Base-by-base conservation (phyloP, 2,329 filamentous ascomycete species). In the Daldinia sp. region DNA sequence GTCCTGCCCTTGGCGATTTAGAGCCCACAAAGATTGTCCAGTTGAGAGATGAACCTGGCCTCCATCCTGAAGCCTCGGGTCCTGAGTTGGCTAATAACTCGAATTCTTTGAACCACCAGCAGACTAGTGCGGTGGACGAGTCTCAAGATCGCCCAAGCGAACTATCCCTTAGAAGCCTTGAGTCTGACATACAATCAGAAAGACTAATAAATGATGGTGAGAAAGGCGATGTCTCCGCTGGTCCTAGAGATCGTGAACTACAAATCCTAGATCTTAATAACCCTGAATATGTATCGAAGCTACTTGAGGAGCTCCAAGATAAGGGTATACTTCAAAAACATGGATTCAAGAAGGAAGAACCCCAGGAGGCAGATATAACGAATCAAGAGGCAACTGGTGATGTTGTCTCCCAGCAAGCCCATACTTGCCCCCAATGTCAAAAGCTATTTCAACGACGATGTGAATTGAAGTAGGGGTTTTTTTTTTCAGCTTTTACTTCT, bases 391-490 rank as follows among this genome's bases (percentile, higher is more conserved):
- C 39, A 2, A 42, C 30, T 9, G n/a, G 18, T 18, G 28, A 26
- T 37, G 42, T 51, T n/a, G 74, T 69, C 30, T 69, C 65, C 26
- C 69, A 69, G 10, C 57, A 73, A 12, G 62, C 63, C 10, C 66
- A 76, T 54, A 28, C n/a, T 35, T 87, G 86, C 65, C 18, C 69
- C 0, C 60, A 73, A 0, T 89, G 87, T 60, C 4, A 35, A 3
- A 89, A 88, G 72, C 68, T 61, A 1, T 89, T 85, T 62, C 72
- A 69, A 3, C 82, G 87, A 39, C 83, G 74, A 33, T 89, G 86
- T 73, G 87, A 90, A 74, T 79, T 90, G 30, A 89, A 84, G 88
- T 89, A 81, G 83, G 71, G 5, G 30, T 20, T 3, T 44, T 60
- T 7, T 39, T 56, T 12, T 30, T 26, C 4, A 30, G 6, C 7